Base-by-base conservation (phyloP, 495 filamentous ascomycete genomes). In the Geoglossum glabrum region DNA sequence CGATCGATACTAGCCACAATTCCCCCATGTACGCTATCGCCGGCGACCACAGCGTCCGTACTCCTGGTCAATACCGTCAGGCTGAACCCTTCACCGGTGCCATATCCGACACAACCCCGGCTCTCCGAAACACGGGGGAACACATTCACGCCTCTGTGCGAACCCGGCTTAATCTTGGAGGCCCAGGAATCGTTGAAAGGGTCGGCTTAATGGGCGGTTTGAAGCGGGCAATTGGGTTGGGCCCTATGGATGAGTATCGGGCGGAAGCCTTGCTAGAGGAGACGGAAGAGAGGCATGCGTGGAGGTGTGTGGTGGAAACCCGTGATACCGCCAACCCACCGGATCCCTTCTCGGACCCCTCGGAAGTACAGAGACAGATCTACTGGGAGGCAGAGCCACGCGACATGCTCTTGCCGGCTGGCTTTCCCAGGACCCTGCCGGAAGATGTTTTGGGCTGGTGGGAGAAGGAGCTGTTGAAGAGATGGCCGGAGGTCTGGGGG, bases 121-220 rank as follows among this genome's bases (percentile, higher is more conserved):
- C 49, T 5, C 52, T 31, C 21, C 15, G n/a, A 19, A 40, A 51
- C 34, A 61, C 56, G 9, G 56, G 27, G 9, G 57, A 59, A 49
- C 34, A 46, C 46, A 54, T 60, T 17, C 56, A 58, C 36, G 56
- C 56, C 5, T 58, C 56, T n/a, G 56, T 58, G 38, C 56, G 56
- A 10, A 21, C 52, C 13, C 56, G 56, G 7, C 43, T 45, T 43
- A 43, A 43, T 30, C 36, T 54, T 26, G 49, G 54, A 11, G 49
- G 25, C 11, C 49, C 49, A 2, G 49, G 49, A 23, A 52, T 52
- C 49, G 49, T 28, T 26, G 49, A 52, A 6, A 52, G 30, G 5
- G 28, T 15, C 15, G 23, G 25, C 6, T 4, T 52, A 3, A 4
- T 31, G 8, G 25, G 15, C 40, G 40, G 13, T 21, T 1, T 45